A percentile compares a stretch with the other conserved stretches of the same genome.
phyloP scores from a whole-genome alignment of 352 stramenopile genomes.

The Pythium aquatile region DNA sequence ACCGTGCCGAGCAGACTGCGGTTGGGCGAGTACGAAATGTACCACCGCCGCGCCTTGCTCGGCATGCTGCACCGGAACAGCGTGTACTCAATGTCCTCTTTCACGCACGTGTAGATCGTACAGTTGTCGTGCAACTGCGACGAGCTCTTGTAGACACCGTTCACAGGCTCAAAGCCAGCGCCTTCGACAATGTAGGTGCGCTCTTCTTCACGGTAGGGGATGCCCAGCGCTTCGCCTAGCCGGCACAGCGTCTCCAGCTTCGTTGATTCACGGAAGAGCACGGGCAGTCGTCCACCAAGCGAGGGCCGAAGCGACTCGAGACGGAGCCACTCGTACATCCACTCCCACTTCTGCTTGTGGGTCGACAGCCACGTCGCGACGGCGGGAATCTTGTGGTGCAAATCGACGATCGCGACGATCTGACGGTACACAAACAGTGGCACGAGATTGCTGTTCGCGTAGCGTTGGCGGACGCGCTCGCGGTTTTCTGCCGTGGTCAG shows the following conservation, averaged over 20 bases:
- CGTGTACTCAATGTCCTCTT: slow-evolving; percentile 85
- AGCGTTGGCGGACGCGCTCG: slow-evolving; percentile 60
- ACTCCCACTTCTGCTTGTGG: slow-evolving; percentile 66
- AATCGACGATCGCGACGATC: slow-evolving; percentile 63
- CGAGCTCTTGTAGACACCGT: slow-evolving; percentile 93
- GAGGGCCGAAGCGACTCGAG: slow-evolving; percentile 80
- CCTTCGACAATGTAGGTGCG: slow-evolving; percentile 86
- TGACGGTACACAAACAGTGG: slow-evolving; percentile 82
- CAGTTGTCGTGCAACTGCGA: slow-evolving; percentile 71
- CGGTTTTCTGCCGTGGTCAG: slow-evolving; percentile 63
- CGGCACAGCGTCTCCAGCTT: slow-evolving; percentile 74
- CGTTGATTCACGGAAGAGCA: slow-evolving; percentile 66
- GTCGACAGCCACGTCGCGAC: slow-evolving; percentile 57
- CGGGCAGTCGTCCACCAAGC: slow-evolving; percentile 59
- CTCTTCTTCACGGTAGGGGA: slow-evolving; percentile 73
- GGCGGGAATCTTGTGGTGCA: slow-evolving; percentile 58
- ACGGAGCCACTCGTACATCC: slow-evolving; percentile 88
- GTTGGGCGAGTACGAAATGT: slow-evolving; percentile 95
- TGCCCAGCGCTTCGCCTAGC: slow-evolving; percentile 57
- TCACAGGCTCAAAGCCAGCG: slow-evolving; percentile 89
- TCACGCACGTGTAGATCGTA: slow-evolving; percentile 65
- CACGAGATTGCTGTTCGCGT: slow-evolving; percentile 66
- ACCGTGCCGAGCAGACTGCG: slow-evolving; percentile 82
- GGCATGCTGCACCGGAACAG: slow-evolving; percentile 98
- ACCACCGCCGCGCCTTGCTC: slow-evolving; percentile 97